Evolutionary conservation across 208 protist species (phyloP), one percentile per base, ranked within the genome.

Genomic region (Leishmania turanica): DNA sequence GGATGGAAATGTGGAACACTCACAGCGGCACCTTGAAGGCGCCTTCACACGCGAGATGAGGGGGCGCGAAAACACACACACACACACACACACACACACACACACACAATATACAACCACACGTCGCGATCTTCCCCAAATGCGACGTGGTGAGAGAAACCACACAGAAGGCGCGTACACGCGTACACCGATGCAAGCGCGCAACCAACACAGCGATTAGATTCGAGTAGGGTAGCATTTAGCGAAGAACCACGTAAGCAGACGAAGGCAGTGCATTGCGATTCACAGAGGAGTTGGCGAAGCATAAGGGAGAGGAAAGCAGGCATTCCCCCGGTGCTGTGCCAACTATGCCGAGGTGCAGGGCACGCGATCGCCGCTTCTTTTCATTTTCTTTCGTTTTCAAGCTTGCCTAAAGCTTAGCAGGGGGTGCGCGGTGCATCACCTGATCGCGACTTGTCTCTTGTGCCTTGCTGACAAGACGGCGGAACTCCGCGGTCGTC

Each of bases 401-500:
- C 60, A 7, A 71, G 19, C 40, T 34, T 47, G 66, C 24, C 79
- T 76, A 85, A 76, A 88, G 75, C 71, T 83, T 88, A n/a, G 75
- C 75, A 37, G 65, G 54, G 15, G 37, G 4, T 3, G 7, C 53
- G n/a, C 51, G 47, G 37, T 80, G 62, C 78, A 76, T 79, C 62
- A 87, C 71, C 53, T 80, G 62, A 15, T 78, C 79, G 8, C 79
- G 76, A n/a, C 84, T 85, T 37, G 72, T 64, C 13, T 21, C 54
- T 62, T 85, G 77, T 0, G 90, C 88, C n/a, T 75, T 60, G 9
- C 53, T 19, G 24, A 94, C 69, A 31, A 83, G 75, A n/a, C 79
- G 56, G 17, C 60, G 62, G 74, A 93, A 92, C 49, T 83, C 72
- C 51, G 53, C 73, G 1, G 79, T 45, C 19, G 69, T 80, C 51